These are phyloP conservation scores for Jamesozyma jinghongensis DNA, from an alignment of 805 yeast genomes.

Conservation along the genomic window DNA sequence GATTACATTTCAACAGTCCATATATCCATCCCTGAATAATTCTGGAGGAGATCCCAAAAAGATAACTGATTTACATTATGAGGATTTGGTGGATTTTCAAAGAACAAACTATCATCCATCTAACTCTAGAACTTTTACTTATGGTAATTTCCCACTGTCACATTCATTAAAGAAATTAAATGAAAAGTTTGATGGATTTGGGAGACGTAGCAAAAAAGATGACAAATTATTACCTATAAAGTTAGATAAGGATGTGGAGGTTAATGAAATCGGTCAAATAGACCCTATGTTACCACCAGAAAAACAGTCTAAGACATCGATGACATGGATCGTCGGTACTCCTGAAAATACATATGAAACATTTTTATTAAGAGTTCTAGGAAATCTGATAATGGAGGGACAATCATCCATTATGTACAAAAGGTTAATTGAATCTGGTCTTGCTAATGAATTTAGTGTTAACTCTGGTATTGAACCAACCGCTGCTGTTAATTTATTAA, in stretches of 20 bases:
- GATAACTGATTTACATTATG: conserved; percentile 66
- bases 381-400: conserved; percentile 73
- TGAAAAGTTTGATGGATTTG: conserved; percentile 43
- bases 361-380: conserved; percentile 61
- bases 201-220: conserved; percentile 34
- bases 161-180: conserved; percentile 52
- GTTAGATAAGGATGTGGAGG: conserved; percentile 27
- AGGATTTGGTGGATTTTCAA: conserved; percentile 74
- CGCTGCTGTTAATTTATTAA: conserved; percentile 66
- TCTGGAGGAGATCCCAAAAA: conserved; percentile 89
- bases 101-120: conserved; percentile 75
- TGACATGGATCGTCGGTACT: conserved; percentile 82
- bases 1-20: conserved; percentile 70
- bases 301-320: conserved; percentile 66
- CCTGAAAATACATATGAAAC: conserved; percentile 62
- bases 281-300: conserved; percentile 66
- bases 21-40: conserved; percentile 78
- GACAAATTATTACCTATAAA: conserved; percentile 36
- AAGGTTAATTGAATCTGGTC: conserved; percentile 72
- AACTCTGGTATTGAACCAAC: conserved; percentile 83
- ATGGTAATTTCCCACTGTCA: conserved; percentile 65
- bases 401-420: conserved; percentile 88
- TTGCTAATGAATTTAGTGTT: conserved; percentile 78
- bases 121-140: conserved; percentile 77
- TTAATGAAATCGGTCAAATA: conserved; percentile 57